phyloP scores from a whole-genome alignment of 805 yeast genomes.

The Lipomyces anomalus region DNA sequence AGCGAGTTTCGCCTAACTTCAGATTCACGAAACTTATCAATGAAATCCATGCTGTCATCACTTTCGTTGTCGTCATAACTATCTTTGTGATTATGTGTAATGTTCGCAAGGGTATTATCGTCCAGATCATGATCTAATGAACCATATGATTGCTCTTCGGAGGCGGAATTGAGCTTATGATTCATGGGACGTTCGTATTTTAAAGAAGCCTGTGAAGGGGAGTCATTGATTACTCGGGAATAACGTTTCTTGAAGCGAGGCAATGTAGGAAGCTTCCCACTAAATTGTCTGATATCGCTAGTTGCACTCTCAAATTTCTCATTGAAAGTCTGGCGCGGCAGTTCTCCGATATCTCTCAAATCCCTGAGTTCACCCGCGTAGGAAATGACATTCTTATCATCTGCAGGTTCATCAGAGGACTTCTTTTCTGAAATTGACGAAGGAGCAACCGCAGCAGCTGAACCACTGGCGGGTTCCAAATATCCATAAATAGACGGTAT shows the following conservation, averaged over 20 bases:
- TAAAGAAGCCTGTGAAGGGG: slow-evolving; percentile 1
- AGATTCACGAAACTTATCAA: not conserved
- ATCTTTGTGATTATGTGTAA: slow-evolving; percentile 1
- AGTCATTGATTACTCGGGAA: too few relatives aligned
- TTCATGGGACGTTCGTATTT: slow-evolving; percentile 28
- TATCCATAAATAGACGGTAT: slow-evolving; percentile 62
- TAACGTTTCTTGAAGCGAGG: slow-evolving; percentile 30
- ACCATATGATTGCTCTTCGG: slow-evolving; percentile 6
- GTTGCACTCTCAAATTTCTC: not conserved
- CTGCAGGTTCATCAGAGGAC: not conserved
- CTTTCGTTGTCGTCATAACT: slow-evolving; percentile 3
- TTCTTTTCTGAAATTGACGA: not conserved
- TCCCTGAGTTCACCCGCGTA: not conserved
- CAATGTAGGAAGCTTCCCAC: slow-evolving; percentile 23
- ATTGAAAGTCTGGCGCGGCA: not conserved
- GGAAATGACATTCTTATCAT: not conserved
- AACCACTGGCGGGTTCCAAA: slow-evolving; percentile 45
- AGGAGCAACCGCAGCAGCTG: not conserved
- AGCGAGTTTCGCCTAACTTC: not conserved
- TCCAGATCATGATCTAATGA: too few relatives aligned
- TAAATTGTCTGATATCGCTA: not conserved
- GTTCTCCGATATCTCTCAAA: slow-evolving; percentile 8
- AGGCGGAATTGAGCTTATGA: slow-evolving; percentile 30
- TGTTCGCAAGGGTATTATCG: slow-evolving; percentile 8
- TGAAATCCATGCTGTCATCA: not conserved